phyloP scores from a whole-genome alignment of 495 filamentous ascomycete species.

The Aspergillus sparsus region DNA sequence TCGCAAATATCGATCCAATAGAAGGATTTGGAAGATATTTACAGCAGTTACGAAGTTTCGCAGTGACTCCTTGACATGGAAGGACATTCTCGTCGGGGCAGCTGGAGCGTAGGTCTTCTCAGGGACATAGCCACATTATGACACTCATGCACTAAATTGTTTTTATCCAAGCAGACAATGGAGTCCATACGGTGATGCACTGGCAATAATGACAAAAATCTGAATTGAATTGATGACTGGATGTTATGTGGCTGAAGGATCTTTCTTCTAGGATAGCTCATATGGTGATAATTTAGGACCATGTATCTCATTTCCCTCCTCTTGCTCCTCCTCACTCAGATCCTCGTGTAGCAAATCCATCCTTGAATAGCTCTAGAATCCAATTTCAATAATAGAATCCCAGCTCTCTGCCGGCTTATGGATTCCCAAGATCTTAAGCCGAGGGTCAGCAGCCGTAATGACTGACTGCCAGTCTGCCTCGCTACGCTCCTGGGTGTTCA shows the following conservation, averaged over 20 bases:
- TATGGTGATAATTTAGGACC: too few species aligned
- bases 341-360: neutral
- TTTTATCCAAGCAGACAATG: neutral
- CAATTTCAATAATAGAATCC: conserved; percentile 4
- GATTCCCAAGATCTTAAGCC: neutral
- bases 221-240: neutral
- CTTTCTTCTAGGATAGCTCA: neutral
- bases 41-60: neutral
- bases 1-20: too few species aligned
- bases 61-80: neutral
- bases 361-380: neutral
- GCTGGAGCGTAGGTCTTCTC: neutral
- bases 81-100: neutral
- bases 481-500: neutral
- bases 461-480: conserved; percentile 3
- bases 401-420: neutral
- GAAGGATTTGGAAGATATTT: neutral
- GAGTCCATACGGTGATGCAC: neutral
- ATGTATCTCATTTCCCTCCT: neutral
- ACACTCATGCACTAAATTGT: too few species aligned
- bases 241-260: neutral
- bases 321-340: neutral
- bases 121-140: too few species aligned
- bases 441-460: neutral
- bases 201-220: neutral